phyloP scores from a whole-genome alignment of 176 grass and related monocot genomes.

The Avena insularis region DNA sequence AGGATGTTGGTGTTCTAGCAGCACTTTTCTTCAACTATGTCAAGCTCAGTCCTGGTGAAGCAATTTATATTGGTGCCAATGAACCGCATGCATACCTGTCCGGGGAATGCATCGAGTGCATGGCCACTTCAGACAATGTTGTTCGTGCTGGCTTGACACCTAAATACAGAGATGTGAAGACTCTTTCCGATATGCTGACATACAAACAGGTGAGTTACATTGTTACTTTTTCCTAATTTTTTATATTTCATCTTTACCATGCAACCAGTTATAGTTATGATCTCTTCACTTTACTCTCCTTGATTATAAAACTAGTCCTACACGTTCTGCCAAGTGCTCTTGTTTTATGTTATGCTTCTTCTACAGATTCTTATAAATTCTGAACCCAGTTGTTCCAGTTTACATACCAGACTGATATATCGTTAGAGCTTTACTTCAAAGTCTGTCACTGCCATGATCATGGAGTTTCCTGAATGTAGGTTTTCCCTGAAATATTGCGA shows the following conservation, averaged over 20 bases:
- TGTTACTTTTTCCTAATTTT: not conserved
- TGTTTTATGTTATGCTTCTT: not conserved
- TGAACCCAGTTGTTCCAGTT: not conserved
- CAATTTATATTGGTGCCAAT: conserved; percentile 78
- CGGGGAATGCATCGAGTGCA: conserved; percentile 89
- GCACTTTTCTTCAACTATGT: conserved; percentile 85
- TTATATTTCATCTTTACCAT: conserved; percentile 4
- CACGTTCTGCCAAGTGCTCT: not conserved
- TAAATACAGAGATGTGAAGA: conserved; percentile 87
- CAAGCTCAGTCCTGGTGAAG: conserved; percentile 87
- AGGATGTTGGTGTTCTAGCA: conserved; percentile 82
- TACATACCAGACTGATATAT: not conserved
- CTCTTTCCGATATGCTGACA: conserved; percentile 90
- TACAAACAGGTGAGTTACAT: conserved; percentile 70
- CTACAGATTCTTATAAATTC: not conserved
- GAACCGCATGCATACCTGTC: conserved; percentile 90
- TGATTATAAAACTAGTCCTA: not conserved
- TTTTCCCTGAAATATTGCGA: conserved; percentile 69
- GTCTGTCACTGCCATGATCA: not conserved
- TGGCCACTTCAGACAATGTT: conserved; percentile 93
- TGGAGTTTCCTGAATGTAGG: conserved; percentile 39
- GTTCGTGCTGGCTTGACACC: conserved; percentile 88
- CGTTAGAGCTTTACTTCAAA: not conserved
- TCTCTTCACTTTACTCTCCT: not conserved
- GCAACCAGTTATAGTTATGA: not conserved